Evolutionary conservation across 169 alveolate species (phyloP).

Genomic region (Theileria orientalis): DNA sequence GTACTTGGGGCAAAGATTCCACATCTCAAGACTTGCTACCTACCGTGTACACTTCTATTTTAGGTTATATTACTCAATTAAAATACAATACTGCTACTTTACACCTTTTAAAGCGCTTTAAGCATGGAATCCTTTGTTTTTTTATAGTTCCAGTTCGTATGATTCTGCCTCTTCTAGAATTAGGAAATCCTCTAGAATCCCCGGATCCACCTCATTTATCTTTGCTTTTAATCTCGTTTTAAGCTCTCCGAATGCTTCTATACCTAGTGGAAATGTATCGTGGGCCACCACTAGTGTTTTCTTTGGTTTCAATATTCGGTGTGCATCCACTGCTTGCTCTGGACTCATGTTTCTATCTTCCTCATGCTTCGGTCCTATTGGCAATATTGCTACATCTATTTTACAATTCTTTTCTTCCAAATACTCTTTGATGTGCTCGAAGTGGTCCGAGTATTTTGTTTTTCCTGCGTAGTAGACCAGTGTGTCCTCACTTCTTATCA

Average conservation of each 20-base stretch:
- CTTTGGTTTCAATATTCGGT: conserved; percentile 26
- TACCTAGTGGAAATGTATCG: conserved; percentile 54
- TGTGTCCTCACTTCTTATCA: conserved; percentile 10
- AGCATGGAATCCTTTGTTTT: no score
- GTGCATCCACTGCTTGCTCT: conserved; percentile 47
- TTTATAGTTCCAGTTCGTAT: no score
- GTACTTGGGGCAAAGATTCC: no score
- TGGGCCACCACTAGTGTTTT: conserved; percentile 30
- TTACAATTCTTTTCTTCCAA: neutral
- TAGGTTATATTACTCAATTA: no score
- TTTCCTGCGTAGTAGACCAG: conserved; percentile 38
- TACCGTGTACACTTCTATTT: no score
- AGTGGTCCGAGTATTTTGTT: conserved; percentile 44
- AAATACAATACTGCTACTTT: no score
- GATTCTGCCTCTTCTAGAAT: conserved; percentile 37
- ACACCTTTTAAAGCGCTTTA: no score
- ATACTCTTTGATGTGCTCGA: conserved; percentile 28
- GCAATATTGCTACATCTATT: conserved; percentile 55
- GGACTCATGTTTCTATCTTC: conserved; percentile 35
- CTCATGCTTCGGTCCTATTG: conserved; percentile 41
- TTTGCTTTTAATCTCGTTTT: conserved; percentile 2
- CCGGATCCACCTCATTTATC: conserved; percentile 4
- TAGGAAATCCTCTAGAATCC: conserved; percentile 17
- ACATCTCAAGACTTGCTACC: no score
- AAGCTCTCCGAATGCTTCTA: conserved; percentile 55